These are phyloP conservation scores for Phytopythium delawarense DNA, from an alignment of 352 stramenopile species.

Conservation along the genomic window DNA sequence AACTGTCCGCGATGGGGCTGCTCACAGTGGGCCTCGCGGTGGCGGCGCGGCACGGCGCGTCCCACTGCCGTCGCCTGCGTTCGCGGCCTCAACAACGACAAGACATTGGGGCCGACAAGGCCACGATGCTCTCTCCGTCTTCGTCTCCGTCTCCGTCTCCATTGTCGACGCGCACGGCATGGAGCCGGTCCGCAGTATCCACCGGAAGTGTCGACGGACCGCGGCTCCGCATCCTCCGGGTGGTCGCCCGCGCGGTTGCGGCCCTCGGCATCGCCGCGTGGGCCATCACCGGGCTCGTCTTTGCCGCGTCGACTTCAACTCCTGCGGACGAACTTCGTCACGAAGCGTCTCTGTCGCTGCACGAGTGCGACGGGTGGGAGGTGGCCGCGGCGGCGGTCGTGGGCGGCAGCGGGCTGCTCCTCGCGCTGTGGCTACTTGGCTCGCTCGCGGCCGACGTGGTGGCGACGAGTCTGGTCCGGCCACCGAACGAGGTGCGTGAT, in stretches of 20 bases:
- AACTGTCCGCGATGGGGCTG: slow-evolving; percentile 3
- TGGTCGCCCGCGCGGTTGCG: background rate
- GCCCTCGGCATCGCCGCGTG: background rate
- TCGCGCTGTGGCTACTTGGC: slow-evolving; percentile 1
- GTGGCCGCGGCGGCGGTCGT: background rate
- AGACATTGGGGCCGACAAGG: background rate
- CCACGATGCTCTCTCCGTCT: background rate
- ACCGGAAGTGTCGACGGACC: background rate
- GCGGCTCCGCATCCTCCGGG: background rate
- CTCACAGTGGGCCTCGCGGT: slow-evolving; percentile 4
- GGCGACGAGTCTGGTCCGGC: background rate
- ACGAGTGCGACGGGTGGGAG: background rate
- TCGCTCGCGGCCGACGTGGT: background rate
- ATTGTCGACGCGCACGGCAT: background rate
- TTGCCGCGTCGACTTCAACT: slow-evolving; percentile 1
- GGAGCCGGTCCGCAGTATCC: background rate
- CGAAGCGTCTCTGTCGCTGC: background rate
- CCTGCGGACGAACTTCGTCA: background rate
- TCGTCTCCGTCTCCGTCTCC: background rate
- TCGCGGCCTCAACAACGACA: background rate
- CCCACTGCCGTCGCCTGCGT: slow-evolving; percentile 4
- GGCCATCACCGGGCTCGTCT: slow-evolving; percentile 1
- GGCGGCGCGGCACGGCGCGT: background rate
- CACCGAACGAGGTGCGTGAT: slow-evolving; percentile 1
- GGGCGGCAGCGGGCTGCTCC: background rate